Evolutionary conservation across 169 alveolate genomes (phyloP).

Genomic region (Sarcocystis neurona): DNA sequence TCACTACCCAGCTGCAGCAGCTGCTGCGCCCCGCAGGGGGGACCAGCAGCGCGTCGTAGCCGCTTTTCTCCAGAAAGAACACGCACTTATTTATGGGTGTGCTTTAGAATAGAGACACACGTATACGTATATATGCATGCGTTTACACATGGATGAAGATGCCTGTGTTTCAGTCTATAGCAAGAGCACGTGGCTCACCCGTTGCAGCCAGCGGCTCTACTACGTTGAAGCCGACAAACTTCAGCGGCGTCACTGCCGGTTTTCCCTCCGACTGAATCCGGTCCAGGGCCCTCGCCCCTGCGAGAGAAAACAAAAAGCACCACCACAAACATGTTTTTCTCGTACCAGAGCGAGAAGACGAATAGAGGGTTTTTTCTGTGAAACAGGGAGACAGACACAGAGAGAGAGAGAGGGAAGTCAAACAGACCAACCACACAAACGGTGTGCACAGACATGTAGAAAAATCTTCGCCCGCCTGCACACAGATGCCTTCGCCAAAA

Average conservation of each 20-base stretch:
- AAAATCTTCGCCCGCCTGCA: too few species aligned
- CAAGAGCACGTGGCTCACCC: too few species aligned
- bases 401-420: not conserved
- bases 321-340: not conserved
- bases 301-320: not conserved
- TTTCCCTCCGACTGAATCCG: slow-evolving; percentile 61
- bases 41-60: too few species aligned
- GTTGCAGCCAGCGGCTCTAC: slow-evolving; percentile 67
- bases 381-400: not conserved
- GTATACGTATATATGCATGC: not conserved
- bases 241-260: slow-evolving; percentile 36
- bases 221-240: slow-evolving; percentile 62
- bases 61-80: too few species aligned
- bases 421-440: too few species aligned
- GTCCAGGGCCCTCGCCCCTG: slow-evolving; percentile 28
- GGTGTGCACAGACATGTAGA: too few species aligned
- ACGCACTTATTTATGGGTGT: too few species aligned
- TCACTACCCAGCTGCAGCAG: too few species aligned
- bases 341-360: not conserved
- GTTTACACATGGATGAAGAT: not conserved
- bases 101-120: too few species aligned
- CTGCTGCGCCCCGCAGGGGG: too few species aligned
- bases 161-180: not conserved
- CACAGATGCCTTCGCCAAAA: too few species aligned
- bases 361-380: not conserved